phyloP scores from a whole-genome alignment of 331 rosid genomes.

The Prunus yedoensis region DNA sequence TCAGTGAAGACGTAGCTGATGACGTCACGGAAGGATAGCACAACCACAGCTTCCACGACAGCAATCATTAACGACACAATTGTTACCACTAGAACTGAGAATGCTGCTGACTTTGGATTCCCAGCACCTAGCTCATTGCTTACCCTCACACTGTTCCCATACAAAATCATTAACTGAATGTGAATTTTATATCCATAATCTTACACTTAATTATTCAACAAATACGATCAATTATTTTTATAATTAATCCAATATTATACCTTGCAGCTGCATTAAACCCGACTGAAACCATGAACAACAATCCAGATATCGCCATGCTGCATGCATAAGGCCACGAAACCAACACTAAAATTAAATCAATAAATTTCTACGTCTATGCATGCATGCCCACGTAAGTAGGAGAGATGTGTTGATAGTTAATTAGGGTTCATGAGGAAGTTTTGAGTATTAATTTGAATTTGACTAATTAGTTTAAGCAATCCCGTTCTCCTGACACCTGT shows the following conservation, averaged over 20 bases:
- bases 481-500: too few relatives aligned
- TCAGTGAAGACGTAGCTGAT: conserved; percentile 64
- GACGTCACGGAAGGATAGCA: conserved; percentile 52
- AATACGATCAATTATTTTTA: too few relatives aligned
- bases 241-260: conserved; percentile 3
- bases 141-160: conserved; percentile 59
- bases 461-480: too few relatives aligned
- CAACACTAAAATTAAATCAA: too few relatives aligned
- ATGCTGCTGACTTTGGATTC: conserved; percentile 64
- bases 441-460: too few relatives aligned
- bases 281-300: conserved; percentile 40
- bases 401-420: too few relatives aligned
- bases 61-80: conserved; percentile 37
- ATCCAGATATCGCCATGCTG: conserved; percentile 39
- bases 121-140: conserved; percentile 81
- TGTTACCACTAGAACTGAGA: conserved; percentile 46
- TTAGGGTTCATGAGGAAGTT: too few relatives aligned
- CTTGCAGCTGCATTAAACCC: conserved; percentile 60
- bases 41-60: conserved; percentile 36
- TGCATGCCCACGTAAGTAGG: too few relatives aligned
- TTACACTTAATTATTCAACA: too few relatives aligned
- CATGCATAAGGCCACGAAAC: not conserved
- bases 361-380: too few relatives aligned
- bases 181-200: too few relatives aligned
- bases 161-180: not conserved